Percentiles rank a stretch among this genome's conserved stretches.
Conservation (phyloP, 116 monocot species). For the Papilionanthe hybrid region DNA sequence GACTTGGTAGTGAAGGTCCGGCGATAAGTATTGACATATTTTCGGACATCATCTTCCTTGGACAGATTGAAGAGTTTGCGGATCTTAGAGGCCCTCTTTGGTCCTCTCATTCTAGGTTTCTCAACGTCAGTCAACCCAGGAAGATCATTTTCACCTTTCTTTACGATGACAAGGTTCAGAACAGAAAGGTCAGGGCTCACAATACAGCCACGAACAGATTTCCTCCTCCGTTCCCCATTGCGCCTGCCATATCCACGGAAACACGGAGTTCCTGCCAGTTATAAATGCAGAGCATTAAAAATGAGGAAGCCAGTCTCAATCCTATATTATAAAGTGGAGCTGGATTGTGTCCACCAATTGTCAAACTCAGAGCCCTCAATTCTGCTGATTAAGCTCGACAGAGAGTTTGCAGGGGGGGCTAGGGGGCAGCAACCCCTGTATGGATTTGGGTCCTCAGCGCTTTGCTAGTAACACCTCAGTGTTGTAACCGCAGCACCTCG, state of each 20-base stretch:
- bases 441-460: no score
- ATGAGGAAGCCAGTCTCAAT: no score
- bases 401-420: no score
- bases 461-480: no score
- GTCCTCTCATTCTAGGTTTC: slow-evolving; percentile 34
- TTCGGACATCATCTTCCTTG: slow-evolving; percentile 31
- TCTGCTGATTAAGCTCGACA: no score
- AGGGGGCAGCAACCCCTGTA: no score
- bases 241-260: slow-evolving; percentile 32
- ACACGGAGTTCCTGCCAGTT: slow-evolving; percentile 22
- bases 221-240: slow-evolving; percentile 33
- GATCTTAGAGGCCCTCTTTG: slow-evolving; percentile 34
- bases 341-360: no score
- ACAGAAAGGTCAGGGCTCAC: slow-evolving; percentile 31
- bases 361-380: no score
- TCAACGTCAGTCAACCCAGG: slow-evolving; percentile 30
- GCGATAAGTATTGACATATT: slow-evolving; percentile 32
- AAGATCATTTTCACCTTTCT: slow-evolving; percentile 33
- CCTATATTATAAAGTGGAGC: no score
- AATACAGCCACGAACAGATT: slow-evolving; percentile 33
- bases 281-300: no score
- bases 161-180: slow-evolving; percentile 24
- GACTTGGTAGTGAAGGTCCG: slow-evolving; percentile 18
- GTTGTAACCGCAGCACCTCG: no score
- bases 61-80: slow-evolving; percentile 34